These are phyloP conservation scores for Turnera subulata DNA, from an alignment of 345 rosid genomes.

Conservation along the genomic window DNA sequence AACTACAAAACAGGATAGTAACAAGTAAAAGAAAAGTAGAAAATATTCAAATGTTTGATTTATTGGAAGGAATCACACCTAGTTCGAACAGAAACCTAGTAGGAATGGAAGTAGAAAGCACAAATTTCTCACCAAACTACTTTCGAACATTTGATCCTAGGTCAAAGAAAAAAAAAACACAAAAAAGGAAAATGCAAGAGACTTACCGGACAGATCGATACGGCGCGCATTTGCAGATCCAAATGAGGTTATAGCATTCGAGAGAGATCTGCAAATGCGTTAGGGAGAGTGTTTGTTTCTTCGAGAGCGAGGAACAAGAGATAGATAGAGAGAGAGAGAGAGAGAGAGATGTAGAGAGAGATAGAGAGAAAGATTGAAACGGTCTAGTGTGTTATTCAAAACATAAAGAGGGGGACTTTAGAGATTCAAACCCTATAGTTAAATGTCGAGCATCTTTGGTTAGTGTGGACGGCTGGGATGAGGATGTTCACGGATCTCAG, in stretches of 20 bases:
- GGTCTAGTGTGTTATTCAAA: slow-evolving; percentile 56
- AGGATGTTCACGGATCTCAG: slow-evolving; percentile 14
- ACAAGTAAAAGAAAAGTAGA: slow-evolving; percentile 1
- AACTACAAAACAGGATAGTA: background rate
- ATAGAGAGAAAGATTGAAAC: slow-evolving; percentile 35
- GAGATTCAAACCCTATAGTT: slow-evolving; percentile 46
- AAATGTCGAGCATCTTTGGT: slow-evolving; percentile 29
- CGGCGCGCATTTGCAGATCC: slow-evolving; percentile 43
- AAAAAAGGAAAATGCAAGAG: slow-evolving; percentile 9
- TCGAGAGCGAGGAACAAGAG: slow-evolving; percentile 3
- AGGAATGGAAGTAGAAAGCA: background rate
- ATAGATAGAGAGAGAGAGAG: slow-evolving; percentile 23
- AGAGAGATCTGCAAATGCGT: slow-evolving; percentile 28
- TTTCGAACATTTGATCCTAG: slow-evolving; percentile 9
- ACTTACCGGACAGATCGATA: slow-evolving; percentile 5
- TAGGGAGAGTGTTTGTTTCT: too few relatives aligned
- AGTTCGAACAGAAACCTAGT: background rate
- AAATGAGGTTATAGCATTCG: slow-evolving; percentile 1
- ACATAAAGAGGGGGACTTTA: slow-evolving; percentile 56
- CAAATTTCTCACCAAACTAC: background rate
- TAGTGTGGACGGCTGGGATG: slow-evolving; percentile 27
- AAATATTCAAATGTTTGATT: background rate
- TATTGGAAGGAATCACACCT: slow-evolving; percentile 2
- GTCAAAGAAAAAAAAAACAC: slow-evolving; percentile 2
- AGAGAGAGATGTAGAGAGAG: slow-evolving; percentile 2